These are phyloP conservation scores for Phytophthora fragariae DNA, from an alignment of 352 stramenopile species.

Conservation along the genomic window DNA sequence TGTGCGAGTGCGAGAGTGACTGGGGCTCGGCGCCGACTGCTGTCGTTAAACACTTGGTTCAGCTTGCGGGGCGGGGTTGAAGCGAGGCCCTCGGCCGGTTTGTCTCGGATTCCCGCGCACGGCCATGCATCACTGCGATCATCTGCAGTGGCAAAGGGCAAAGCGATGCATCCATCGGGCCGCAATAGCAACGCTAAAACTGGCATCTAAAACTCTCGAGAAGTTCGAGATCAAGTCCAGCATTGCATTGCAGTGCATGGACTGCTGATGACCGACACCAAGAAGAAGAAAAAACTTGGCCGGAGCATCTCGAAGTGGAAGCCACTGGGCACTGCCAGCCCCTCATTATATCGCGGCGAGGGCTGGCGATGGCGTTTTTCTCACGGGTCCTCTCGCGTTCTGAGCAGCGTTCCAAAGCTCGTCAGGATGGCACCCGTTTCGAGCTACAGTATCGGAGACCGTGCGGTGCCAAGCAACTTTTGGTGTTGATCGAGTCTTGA, in stretches of 20 bases:
- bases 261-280: background rate
- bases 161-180: constrained; percentile 17
- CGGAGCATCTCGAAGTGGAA: too few species aligned
- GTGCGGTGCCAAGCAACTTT: background rate
- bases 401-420: background rate
- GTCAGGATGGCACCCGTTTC: constrained; percentile 13
- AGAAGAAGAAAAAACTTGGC: background rate
- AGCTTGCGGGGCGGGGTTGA: constrained; percentile 28
- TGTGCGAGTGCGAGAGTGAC: constrained; percentile 6
- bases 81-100: constrained; percentile 3
- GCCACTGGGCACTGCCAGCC: background rate
- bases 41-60: constrained; percentile 28
- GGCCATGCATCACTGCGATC: constrained; percentile 22
- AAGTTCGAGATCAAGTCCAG: background rate
- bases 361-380: constrained; percentile 17
- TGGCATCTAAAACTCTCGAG: too few species aligned
- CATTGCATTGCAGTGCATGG: background rate
- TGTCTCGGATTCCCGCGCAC: constrained; percentile 37
- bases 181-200: background rate
- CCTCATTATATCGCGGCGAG: background rate
- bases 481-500: too few species aligned
- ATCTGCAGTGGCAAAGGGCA: background rate
- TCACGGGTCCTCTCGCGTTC: constrained; percentile 19
- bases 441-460: background rate
- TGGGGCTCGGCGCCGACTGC: background rate